Evolutionary conservation across 805 yeast species (phyloP).

Genomic region (Tetrapisispora pingtungensis): DNA sequence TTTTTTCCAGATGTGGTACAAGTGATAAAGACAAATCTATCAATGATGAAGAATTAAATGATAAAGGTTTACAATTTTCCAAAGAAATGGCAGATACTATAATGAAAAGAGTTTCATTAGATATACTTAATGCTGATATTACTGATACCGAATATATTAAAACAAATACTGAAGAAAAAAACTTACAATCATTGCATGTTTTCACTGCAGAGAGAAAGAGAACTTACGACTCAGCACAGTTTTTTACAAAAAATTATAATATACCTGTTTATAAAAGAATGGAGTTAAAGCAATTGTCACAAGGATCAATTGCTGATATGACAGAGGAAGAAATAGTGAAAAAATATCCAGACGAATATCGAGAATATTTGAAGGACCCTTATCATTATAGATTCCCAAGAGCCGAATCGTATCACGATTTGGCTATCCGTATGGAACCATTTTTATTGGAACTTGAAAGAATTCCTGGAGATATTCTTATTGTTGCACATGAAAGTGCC

Average conservation of each 20-base stretch:
- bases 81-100: slow-evolving; percentile 52
- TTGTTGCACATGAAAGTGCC: slow-evolving; percentile 89
- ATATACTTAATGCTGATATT: neutral
- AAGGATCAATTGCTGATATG: slow-evolving; percentile 75
- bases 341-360: slow-evolving; percentile 60
- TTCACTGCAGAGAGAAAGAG: slow-evolving; percentile 91
- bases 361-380: slow-evolving; percentile 61
- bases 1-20: slow-evolving; percentile 74
- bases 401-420: slow-evolving; percentile 91
- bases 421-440: slow-evolving; percentile 91
- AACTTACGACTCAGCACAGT: slow-evolving; percentile 69
- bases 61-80: slow-evolving; percentile 63
- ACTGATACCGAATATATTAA: neutral
- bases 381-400: slow-evolving; percentile 89
- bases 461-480: slow-evolving; percentile 73
- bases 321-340: slow-evolving; percentile 46
- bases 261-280: slow-evolving; percentile 64
- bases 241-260: slow-evolving; percentile 47
- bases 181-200: slow-evolving; percentile 33
- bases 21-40: slow-evolving; percentile 43
- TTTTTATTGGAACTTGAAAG: slow-evolving; percentile 88
- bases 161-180: neutral
- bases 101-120: slow-evolving; percentile 23
- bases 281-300: slow-evolving; percentile 78
- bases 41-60: slow-evolving; percentile 74